Evolutionary conservation across 2,329 filamentous ascomycete genomes (phyloP).

Genomic region (Sporothrix globosa): DNA sequence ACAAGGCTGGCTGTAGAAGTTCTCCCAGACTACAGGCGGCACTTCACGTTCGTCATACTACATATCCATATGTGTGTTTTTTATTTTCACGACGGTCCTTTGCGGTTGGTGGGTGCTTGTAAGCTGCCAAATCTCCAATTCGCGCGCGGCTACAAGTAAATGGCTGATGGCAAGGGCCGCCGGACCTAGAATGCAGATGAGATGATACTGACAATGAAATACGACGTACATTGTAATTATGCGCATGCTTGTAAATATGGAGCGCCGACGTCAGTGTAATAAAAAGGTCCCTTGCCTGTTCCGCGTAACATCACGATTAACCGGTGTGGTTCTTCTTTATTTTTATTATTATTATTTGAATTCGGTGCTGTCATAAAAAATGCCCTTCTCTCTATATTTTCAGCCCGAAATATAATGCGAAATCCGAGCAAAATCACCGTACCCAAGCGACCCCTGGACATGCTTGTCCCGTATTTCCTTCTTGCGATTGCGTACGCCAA

Average conservation of each 20-base stretch:
- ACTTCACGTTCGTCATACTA: neutral
- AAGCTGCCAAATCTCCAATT: neutral
- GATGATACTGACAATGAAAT: neutral
- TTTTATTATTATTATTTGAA: neutral
- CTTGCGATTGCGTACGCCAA: slow-evolving; percentile 34
- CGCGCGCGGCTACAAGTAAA: neutral
- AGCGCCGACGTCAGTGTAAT: neutral
- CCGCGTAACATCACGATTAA: slow-evolving; percentile 1
- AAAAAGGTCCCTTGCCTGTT: neutral
- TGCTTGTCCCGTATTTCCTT: slow-evolving; percentile 5
- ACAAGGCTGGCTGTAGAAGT: slow-evolving; percentile 22
- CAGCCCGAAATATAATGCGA: slow-evolving; percentile 20
- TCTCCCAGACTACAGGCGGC: neutral
- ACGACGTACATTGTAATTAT: neutral
- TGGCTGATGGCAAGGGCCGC: slow-evolving; percentile 13
- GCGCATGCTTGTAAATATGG: neutral
- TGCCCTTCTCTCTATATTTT: slow-evolving; percentile 19
- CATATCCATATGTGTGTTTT: neutral
- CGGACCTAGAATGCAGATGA: slow-evolving; percentile 10
- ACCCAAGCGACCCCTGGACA: slow-evolving; percentile 21
- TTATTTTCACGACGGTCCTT: neutral
- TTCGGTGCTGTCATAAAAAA: neutral
- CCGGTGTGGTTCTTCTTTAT: neutral
- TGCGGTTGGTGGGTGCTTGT: neutral
- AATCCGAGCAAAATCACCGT: slow-evolving; percentile 1